A percentile compares a stretch with the other conserved stretches of the same genome.
Evolutionary conservation across 2,329 filamentous ascomycete genomes (phyloP).

Genomic region (Ampelomyces quisqualis): DNA sequence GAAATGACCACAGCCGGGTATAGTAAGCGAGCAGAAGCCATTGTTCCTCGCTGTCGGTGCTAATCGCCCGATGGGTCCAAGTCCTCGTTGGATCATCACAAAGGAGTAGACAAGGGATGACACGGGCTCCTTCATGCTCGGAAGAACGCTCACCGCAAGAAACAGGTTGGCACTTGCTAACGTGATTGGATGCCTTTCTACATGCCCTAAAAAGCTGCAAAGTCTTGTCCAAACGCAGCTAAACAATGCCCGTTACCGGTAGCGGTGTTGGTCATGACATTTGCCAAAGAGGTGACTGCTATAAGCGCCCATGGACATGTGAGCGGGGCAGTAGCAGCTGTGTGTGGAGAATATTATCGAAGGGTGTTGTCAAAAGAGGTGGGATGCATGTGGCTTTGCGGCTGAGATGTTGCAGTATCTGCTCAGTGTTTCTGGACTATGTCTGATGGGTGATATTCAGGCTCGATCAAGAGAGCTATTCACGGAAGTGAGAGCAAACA

Average conservation of each 20-base stretch:
- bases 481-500: not conserved
- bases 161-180: no score
- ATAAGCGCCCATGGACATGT: constrained; percentile 28
- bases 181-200: not conserved
- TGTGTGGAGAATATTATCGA: constrained; percentile 6
- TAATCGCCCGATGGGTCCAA: not conserved
- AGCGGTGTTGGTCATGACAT: constrained; percentile 16
- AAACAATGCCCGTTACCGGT: constrained; percentile 4
- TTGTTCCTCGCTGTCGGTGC: not conserved
- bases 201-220: not conserved
- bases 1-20: not conserved
- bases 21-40: not conserved
- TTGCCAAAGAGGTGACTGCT: constrained; percentile 24
- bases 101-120: not conserved
- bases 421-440: not conserved
- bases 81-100: no score
- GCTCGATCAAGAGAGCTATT: not conserved
- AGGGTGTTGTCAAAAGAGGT: constrained; percentile 2
- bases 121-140: not conserved
- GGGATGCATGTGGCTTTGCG: constrained; percentile 7
- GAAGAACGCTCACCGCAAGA: not conserved
- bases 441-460: not conserved
- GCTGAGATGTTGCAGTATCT: constrained; percentile 1
- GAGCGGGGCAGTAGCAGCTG: constrained; percentile 9
- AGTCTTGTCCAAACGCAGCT: constrained; percentile 1